Evolutionary conservation across 2,329 filamentous ascomycete species (phyloP).

Genomic region (Hirsutella rhossiliensis): DNA sequence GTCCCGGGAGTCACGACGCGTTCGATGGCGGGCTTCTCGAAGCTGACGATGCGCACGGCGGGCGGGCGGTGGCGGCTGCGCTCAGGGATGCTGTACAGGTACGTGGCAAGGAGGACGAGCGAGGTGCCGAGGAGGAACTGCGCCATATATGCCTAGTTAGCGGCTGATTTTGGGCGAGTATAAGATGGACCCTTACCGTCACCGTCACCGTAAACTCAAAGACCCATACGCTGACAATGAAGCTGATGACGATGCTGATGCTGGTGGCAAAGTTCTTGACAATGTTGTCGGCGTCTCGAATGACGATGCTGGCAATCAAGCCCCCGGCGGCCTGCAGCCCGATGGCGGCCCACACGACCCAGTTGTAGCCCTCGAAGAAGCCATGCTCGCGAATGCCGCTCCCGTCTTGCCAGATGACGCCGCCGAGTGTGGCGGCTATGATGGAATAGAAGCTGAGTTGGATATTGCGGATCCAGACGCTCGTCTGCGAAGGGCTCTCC

Average conservation of each 20-base stretch:
- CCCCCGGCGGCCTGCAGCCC: slow-evolving; percentile 73
- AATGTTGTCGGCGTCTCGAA: slow-evolving; percentile 50
- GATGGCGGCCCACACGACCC: slow-evolving; percentile 79
- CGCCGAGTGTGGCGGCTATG: slow-evolving; percentile 77
- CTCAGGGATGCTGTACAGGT: slow-evolving; percentile 66
- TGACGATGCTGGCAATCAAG: slow-evolving; percentile 47
- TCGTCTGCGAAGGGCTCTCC: slow-evolving; percentile 62
- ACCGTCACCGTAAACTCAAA: slow-evolving; percentile 67
- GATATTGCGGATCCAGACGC: slow-evolving; percentile 88
- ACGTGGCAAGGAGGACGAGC: slow-evolving; percentile 71
- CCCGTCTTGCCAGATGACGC: slow-evolving; percentile 79
- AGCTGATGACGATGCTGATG: slow-evolving; percentile 81
- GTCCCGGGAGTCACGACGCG: slow-evolving; percentile 24
- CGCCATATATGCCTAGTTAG: neutral
- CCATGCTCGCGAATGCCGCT: slow-evolving; percentile 71
- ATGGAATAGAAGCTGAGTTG: slow-evolving; percentile 91
- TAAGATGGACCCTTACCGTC: slow-evolving; percentile 46
- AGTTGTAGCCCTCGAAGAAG: slow-evolving; percentile 92
- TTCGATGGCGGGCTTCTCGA: slow-evolving; percentile 62
- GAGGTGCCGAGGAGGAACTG: slow-evolving; percentile 75
- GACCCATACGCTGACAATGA: slow-evolving; percentile 72
- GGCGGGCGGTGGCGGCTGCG: slow-evolving; percentile 42
- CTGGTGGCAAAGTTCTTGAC: slow-evolving; percentile 90
- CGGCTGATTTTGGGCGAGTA: neutral
- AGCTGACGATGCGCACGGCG: slow-evolving; percentile 57